Evolutionary conservation across 257 asterid species (phyloP).

Genomic region (Knoxia roxburghii): DNA sequence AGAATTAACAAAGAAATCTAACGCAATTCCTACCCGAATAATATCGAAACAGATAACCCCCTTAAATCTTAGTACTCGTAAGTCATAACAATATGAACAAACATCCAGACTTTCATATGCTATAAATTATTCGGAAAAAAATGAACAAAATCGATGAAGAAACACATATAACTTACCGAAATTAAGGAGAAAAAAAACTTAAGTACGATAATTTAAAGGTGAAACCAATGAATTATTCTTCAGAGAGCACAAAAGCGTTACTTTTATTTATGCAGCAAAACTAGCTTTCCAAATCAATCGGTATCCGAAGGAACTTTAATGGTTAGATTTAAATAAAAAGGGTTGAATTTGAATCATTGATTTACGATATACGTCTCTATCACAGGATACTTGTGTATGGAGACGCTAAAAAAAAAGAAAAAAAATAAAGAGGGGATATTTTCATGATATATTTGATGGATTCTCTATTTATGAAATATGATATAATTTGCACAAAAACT

Average conservation of each 20-base stretch:
- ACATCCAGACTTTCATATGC: background rate
- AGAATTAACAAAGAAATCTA: background rate
- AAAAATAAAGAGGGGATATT: slow-evolving; percentile 17
- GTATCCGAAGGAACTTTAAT: background rate
- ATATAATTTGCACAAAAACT: too few species aligned
- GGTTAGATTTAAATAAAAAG: slow-evolving; percentile 10
- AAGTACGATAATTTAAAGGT: background rate
- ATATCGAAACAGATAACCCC: too few species aligned
- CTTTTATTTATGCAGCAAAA: slow-evolving; percentile 12
- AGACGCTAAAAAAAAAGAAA: slow-evolving; percentile 16
- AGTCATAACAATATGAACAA: background rate
- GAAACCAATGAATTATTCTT: background rate
- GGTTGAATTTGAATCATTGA: slow-evolving; percentile 14
- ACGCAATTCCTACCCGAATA: background rate
- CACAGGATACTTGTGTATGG: slow-evolving; percentile 31
- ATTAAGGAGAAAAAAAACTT: slow-evolving; percentile 12
- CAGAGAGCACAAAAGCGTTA: background rate
- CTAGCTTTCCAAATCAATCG: slow-evolving; percentile 11
- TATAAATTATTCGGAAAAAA: background rate
- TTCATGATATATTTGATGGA: too few species aligned
- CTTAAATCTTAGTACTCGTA: background rate
- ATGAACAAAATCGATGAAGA: background rate
- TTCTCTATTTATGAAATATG: too few species aligned
- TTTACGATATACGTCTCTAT: slow-evolving; percentile 19
- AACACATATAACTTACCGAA: slow-evolving; percentile 13